A percentile compares a stretch with the other conserved stretches of the same genome.
Evolutionary conservation across 495 filamentous ascomycete genomes (phyloP).

Genomic region (Neurospora sp.): DNA sequence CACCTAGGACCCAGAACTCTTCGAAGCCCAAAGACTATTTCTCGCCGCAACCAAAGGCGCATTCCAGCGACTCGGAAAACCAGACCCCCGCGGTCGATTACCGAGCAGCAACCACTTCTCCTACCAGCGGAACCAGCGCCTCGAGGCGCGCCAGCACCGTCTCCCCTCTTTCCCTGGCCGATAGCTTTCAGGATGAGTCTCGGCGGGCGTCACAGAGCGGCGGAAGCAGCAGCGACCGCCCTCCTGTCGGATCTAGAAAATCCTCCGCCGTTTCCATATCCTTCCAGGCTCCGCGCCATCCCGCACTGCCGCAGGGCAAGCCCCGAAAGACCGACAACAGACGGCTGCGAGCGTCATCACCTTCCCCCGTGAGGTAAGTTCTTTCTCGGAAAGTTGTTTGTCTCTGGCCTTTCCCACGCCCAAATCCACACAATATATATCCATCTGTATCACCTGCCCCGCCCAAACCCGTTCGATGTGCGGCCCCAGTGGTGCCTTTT

Average conservation of each 20-base stretch:
- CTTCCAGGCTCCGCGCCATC: conserved; percentile 31
- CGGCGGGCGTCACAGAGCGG: conserved; percentile 15
- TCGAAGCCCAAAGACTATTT: conserved; percentile 29
- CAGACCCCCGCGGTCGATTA: neutral
- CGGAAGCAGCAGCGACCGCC: conserved; percentile 9
- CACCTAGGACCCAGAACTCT: conserved; percentile 25
- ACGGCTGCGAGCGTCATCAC: conserved; percentile 36
- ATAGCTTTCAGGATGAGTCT: conserved; percentile 7
- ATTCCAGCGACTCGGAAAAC: neutral
- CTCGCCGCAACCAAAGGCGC: conserved; percentile 2
- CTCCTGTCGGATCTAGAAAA: conserved; percentile 24
- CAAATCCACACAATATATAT: conserved; percentile 5
- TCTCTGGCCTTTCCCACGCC: neutral
- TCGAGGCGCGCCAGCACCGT: conserved; percentile 17
- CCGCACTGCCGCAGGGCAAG: conserved; percentile 34
- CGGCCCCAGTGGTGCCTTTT: conserved; percentile 16
- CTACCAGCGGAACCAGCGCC: conserved; percentile 6
- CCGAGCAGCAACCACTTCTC: neutral
- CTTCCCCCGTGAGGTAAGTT: conserved; percentile 37
- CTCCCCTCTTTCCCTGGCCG: conserved; percentile 12
- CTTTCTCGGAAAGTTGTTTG: neutral
- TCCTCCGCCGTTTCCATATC: conserved; percentile 33
- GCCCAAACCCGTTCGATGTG: neutral
- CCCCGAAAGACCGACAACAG: conserved; percentile 33
- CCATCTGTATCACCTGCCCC: neutral